A percentile compares a stretch with the other conserved stretches of the same genome.
Evolutionary conservation across 2,329 filamentous ascomycete genomes (phyloP).

Genomic region (Epicoccum sorghinum): DNA sequence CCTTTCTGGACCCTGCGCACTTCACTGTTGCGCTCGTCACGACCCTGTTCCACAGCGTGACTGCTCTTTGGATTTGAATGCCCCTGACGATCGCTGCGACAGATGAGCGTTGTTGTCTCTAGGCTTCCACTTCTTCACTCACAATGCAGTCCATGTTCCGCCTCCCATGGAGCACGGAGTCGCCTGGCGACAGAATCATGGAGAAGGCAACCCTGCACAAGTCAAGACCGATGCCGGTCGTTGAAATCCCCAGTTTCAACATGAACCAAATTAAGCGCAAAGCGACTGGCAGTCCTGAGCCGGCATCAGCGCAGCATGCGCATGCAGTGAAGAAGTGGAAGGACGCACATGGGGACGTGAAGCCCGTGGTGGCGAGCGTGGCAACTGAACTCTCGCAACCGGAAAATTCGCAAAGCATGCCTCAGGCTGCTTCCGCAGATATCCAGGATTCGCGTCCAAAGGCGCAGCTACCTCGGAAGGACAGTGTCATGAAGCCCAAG

Average conservation of each 20-base stretch:
- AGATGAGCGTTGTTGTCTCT: slow-evolving; percentile 48
- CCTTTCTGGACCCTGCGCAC: slow-evolving; percentile 21
- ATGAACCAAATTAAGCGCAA: slow-evolving; percentile 65
- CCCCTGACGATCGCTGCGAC: slow-evolving; percentile 41
- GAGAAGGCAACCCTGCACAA: slow-evolving; percentile 51
- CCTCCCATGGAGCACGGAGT: slow-evolving; percentile 56
- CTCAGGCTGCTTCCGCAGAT: slow-evolving; percentile 28
- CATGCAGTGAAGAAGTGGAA: slow-evolving; percentile 50
- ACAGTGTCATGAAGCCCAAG: slow-evolving; percentile 41
- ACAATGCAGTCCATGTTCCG: slow-evolving; percentile 60
- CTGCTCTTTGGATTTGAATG: slow-evolving; percentile 37
- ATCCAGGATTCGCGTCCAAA: slow-evolving; percentile 35
- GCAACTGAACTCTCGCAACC: slow-evolving; percentile 23
- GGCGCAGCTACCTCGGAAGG: slow-evolving; percentile 38
- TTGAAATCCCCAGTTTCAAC: slow-evolving; percentile 51
- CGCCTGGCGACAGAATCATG: slow-evolving; percentile 51
- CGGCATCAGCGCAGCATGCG: slow-evolving; percentile 36
- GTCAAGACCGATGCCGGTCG: slow-evolving; percentile 51
- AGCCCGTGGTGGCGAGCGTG: slow-evolving; percentile 26
- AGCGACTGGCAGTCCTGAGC: slow-evolving; percentile 57
- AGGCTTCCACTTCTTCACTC: slow-evolving; percentile 42
- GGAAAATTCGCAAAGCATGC: slow-evolving; percentile 20
- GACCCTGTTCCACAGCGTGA: slow-evolving; percentile 40
- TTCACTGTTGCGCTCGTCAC: slow-evolving; percentile 29
- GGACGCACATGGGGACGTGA: slow-evolving; percentile 41